Evolutionary conservation across 2,329 filamentous ascomycete genomes (phyloP).

Genomic region (Lachnellula occidentalis): DNA sequence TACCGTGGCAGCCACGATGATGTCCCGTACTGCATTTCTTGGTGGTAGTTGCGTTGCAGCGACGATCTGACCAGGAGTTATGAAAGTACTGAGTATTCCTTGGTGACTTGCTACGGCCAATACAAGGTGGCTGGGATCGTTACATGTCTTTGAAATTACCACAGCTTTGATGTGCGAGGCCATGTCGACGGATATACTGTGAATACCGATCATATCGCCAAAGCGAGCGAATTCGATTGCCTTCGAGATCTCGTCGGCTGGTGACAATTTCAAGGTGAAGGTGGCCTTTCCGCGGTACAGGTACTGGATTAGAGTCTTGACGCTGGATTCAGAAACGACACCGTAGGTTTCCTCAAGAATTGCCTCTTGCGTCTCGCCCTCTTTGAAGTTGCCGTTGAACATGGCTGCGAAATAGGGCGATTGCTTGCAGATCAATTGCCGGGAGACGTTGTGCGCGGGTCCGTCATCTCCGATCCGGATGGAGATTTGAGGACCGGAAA

Average conservation of each 20-base stretch:
- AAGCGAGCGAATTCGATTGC: not conserved
- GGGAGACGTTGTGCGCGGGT: not conserved
- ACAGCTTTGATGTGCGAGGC: not conserved
- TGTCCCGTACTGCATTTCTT: not conserved
- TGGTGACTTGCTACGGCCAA: too few species aligned
- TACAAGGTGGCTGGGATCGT: too few species aligned
- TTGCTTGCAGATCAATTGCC: not conserved
- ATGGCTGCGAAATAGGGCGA: conserved; percentile 6
- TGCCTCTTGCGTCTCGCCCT: not conserved
- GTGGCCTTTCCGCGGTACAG: not conserved
- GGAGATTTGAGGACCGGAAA: not conserved
- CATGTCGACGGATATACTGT: not conserved
- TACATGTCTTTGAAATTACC: too few species aligned
- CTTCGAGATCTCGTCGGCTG: not conserved
- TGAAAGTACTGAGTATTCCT: not conserved
- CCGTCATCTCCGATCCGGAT: not conserved
- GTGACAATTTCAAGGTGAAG: not conserved
- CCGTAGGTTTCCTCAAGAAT: not conserved
- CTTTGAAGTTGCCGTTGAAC: conserved; percentile 1
- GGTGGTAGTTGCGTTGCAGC: not conserved
- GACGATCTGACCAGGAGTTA: not conserved
- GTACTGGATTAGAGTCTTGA: not conserved
- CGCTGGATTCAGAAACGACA: not conserved
- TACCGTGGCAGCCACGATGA: not conserved
- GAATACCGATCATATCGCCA: not conserved